These are phyloP conservation scores for Castanea mollissima DNA, from an alignment of 306 rosid species.

Conservation along the genomic window DNA sequence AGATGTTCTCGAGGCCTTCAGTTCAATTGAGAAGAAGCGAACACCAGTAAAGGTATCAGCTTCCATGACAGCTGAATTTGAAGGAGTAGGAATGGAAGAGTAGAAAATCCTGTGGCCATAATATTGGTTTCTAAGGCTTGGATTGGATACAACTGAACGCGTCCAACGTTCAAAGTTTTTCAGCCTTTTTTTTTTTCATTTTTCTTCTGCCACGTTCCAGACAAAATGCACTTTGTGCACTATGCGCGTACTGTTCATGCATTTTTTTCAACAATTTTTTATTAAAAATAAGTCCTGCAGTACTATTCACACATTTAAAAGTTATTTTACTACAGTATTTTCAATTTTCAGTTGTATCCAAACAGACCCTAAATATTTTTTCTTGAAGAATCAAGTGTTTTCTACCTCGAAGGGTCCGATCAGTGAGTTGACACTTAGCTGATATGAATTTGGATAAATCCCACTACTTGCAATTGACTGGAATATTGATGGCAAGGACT, in stretches of 20 bases:
- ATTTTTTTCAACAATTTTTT: too few species aligned
- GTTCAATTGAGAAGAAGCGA: slow-evolving; percentile 71
- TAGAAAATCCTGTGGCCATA: slow-evolving; percentile 30
- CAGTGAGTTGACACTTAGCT: slow-evolving; percentile 22
- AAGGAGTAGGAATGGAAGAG: slow-evolving; percentile 52
- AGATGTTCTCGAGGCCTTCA: slow-evolving; percentile 67
- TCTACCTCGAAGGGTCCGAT: slow-evolving; percentile 18
- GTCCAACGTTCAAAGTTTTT: too few species aligned
- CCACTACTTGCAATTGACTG: slow-evolving; percentile 25
- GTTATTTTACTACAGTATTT: too few species aligned
- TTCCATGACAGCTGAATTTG: slow-evolving; percentile 85
- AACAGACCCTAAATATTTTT: background rate
- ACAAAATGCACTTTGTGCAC: too few species aligned
- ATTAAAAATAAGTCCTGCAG: too few species aligned
- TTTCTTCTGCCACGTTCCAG: too few species aligned
- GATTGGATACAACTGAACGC: too few species aligned
- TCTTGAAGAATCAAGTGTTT: slow-evolving; percentile 18
- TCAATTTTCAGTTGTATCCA: too few species aligned
- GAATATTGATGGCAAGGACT: slow-evolving; percentile 33
- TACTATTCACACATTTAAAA: too few species aligned
- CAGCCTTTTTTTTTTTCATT: too few species aligned
- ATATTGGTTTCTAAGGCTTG: slow-evolving; percentile 2
- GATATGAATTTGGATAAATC: slow-evolving; percentile 13
- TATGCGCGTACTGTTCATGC: too few species aligned
- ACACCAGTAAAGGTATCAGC: slow-evolving; percentile 95